Conservation (phyloP, 2,329 filamentous ascomycete species). For the Fusarium sp. region DNA sequence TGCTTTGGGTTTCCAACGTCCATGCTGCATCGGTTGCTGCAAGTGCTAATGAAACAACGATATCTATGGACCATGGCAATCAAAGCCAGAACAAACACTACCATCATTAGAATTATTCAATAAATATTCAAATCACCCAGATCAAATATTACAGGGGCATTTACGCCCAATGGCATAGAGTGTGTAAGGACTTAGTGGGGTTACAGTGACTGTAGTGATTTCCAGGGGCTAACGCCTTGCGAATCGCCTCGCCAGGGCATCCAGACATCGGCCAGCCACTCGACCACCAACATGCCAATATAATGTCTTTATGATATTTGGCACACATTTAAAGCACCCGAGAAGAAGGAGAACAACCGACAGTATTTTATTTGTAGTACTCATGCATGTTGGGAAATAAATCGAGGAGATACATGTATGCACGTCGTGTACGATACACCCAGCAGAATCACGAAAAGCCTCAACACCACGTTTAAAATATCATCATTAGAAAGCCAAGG, state of each 20-base stretch:
- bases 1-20: not conserved
- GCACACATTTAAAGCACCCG: accelerated
- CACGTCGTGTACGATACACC: not conserved
- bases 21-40: not conserved
- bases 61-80: not conserved
- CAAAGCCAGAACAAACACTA: conserved; percentile 12
- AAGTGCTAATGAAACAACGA: not conserved
- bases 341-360: accelerated
- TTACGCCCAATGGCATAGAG: not conserved
- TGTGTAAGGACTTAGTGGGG: conserved; percentile 9
- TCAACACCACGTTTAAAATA: conserved; percentile 22
- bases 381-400: conserved; percentile 1
- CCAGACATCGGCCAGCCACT: not conserved
- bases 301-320: accelerated
- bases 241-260: conserved; percentile 20
- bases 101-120: not conserved
- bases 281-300: not conserved
- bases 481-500: not conserved
- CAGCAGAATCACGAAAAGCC: not conserved
- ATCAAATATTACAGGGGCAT: not conserved
- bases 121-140: not conserved
- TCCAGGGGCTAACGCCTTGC: conserved; percentile 10
- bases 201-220: conserved; percentile 5
- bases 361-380: not conserved
- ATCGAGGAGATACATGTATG: not conserved